Base-by-base conservation (phyloP, 257 asterid species). In the Perilla frutescens region DNA sequence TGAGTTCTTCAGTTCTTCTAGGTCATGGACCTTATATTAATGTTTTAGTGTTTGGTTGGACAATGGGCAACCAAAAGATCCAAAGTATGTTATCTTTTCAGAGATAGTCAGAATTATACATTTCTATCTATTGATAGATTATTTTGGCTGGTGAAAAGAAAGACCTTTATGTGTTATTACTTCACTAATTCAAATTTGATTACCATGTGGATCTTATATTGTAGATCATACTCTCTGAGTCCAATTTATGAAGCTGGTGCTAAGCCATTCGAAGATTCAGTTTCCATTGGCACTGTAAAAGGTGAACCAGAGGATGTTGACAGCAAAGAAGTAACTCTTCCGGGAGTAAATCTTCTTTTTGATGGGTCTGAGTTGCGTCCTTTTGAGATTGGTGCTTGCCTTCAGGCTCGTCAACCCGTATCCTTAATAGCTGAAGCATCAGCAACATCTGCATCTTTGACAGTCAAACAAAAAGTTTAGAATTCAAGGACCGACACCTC, bases 361-460 rank as follows among this genome's bases (percentile, higher is more conserved):
- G 99, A 95, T 77, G 99, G 99, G 62, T 84, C 87, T 54, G 96
- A 86, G 82, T 80, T 95, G 84, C 88, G 86, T 44, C 98, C 99
- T 62, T 95, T 92, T 44, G 99, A 95, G 72, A 92, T 95, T 40
- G 96, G 97, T 61, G 97, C 96, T 68, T 95, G 99, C 81, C 85
- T 92, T 77, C 99, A 95, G 86, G 99, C 99, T 86, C 97, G 94
- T 73, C 96, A 86, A 82, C 97, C 96, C 49, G 96, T 89, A 47
- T 84, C 90, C 72, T 86, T 95, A 80, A 89, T 95, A 67, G 87
- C 96, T 10, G 98, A 95, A 81, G 99, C 98, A 11, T 90, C 98
- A 54, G 84, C 93, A 36, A 88, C 93, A 62, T 92, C 96, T 59
- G 84, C 96, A 48, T 77, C 88, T 58, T 80, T 88, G 82, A 82